Evolutionary conservation across 2,329 filamentous ascomycete genomes (phyloP).

Genomic region (Hymenoscyphus salicellus): DNA sequence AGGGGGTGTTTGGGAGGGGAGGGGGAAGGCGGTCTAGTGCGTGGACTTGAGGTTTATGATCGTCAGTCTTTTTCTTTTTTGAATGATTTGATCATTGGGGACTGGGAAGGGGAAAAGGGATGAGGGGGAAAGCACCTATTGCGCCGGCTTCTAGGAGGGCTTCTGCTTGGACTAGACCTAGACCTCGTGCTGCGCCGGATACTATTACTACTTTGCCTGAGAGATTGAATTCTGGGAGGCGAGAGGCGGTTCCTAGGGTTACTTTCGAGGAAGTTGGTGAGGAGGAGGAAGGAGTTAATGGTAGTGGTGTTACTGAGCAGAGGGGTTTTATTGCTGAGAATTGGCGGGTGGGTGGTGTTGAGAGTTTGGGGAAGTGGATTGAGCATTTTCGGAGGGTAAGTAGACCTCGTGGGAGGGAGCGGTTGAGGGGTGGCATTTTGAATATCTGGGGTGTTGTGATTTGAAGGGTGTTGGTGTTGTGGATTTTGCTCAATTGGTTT

Average conservation of each 20-base stretch:
- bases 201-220: slow-evolving; percentile 66
- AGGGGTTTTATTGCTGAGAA: neutral
- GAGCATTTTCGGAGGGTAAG: neutral
- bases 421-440: neutral
- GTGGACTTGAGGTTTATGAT: slow-evolving; percentile 22
- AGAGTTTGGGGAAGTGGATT: neutral
- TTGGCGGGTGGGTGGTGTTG: neutral
- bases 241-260: neutral
- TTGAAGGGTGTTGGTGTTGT: neutral
- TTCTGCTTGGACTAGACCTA: slow-evolving; percentile 72
- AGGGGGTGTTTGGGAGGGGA: slow-evolving; percentile 53
- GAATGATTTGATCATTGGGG: neutral
- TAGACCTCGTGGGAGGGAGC: neutral
- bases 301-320: neutral
- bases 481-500: neutral
- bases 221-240: slow-evolving; percentile 61
- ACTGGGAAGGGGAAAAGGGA: no score
- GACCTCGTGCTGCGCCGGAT: slow-evolving; percentile 67
- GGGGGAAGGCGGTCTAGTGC: slow-evolving; percentile 36
- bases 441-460: neutral
- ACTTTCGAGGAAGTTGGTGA: neutral
- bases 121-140: slow-evolving; percentile 45
- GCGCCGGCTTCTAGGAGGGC: slow-evolving; percentile 73
- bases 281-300: neutral
- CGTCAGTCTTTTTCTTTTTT: neutral